Conservation (phyloP, 768 basidiomycete species). For the Mycena leptocephala region DNA sequence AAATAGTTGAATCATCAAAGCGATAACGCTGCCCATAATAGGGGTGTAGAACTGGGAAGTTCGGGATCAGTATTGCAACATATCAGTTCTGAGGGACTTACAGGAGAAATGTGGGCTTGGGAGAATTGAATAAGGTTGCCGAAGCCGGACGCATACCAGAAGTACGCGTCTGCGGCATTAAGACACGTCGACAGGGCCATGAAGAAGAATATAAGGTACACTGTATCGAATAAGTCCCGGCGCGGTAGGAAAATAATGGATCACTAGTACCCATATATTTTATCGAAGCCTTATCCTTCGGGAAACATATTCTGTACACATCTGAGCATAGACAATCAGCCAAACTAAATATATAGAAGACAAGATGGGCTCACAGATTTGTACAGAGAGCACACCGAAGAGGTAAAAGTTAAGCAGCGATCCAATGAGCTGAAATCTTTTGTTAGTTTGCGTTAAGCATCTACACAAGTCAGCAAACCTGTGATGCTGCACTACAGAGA, state of each 20-base stretch:
- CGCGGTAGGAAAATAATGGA: too few species aligned
- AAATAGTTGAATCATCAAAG: constrained; percentile 27
- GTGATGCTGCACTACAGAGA: constrained; percentile 22
- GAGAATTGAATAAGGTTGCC: constrained; percentile 31
- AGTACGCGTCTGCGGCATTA: constrained; percentile 31
- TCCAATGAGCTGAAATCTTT: constrained; percentile 22
- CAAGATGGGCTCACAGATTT: constrained; percentile 23
- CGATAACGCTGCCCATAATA: constrained; percentile 20
- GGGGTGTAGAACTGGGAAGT: constrained; percentile 29
- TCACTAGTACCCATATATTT: constrained; percentile 22
- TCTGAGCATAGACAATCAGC: not conserved
- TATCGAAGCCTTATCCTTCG: constrained; percentile 31
- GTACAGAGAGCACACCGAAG: constrained; percentile 31
- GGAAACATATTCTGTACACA: constrained; percentile 29
- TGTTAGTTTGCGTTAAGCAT: not conserved
- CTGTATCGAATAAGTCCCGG: not conserved
- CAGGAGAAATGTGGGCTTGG: constrained; percentile 32
- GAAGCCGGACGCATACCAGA: constrained; percentile 31
- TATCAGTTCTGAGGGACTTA: not conserved
- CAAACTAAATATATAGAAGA: not conserved
- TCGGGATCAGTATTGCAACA: not conserved
- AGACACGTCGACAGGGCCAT: constrained; percentile 30
- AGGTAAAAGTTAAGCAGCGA: constrained; percentile 30
- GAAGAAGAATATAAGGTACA: constrained; percentile 32
- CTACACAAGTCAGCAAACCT: constrained; percentile 9